Percentiles rank a stretch among this genome's conserved stretches.
These are phyloP conservation scores for Isochrysis galbana DNA, from an alignment of 78 protist genomes.

Conservation along the genomic window DNA sequence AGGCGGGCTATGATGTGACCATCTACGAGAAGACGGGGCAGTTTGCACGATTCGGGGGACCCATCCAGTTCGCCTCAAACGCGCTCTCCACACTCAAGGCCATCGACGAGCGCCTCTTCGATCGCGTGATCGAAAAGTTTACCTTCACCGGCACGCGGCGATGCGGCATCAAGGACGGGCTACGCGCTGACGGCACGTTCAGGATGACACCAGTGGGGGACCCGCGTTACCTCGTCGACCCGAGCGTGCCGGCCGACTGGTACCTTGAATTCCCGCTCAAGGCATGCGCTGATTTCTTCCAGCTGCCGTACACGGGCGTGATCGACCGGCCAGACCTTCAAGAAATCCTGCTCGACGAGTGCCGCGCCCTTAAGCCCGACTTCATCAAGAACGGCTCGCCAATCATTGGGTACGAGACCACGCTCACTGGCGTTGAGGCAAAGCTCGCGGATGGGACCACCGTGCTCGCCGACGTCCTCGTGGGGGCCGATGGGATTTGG, in stretches of 20 bases:
- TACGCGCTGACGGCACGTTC: constrained; percentile 3
- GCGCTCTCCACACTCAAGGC: constrained; percentile 27
- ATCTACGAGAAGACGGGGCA: constrained; percentile 12
- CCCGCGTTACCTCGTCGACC: background rate
- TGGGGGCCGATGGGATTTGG: constrained; percentile 51
- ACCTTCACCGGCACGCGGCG: constrained; percentile 39
- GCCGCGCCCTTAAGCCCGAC: background rate
- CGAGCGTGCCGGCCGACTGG: background rate
- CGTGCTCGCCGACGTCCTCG: background rate
- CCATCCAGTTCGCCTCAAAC: constrained; percentile 30
- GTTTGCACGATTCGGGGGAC: constrained; percentile 27
- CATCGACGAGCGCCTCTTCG: background rate
- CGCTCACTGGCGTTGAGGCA: background rate
- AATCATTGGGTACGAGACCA: background rate
- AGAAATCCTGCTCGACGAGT: constrained; percentile 19
- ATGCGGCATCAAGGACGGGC: constrained; percentile 35
- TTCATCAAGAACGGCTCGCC: background rate
- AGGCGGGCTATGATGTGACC: constrained; percentile 21
- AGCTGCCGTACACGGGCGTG: constrained; percentile 41
- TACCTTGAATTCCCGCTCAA: background rate
- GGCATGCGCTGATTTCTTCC: constrained; percentile 14
- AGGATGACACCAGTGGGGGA: background rate
- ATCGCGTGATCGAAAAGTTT: background rate
- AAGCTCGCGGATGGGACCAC: background rate
- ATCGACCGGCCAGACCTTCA: constrained; percentile 40